phyloP scores from a whole-genome alignment of 495 filamentous ascomycete species.

The Bathelium albidoporum region DNA sequence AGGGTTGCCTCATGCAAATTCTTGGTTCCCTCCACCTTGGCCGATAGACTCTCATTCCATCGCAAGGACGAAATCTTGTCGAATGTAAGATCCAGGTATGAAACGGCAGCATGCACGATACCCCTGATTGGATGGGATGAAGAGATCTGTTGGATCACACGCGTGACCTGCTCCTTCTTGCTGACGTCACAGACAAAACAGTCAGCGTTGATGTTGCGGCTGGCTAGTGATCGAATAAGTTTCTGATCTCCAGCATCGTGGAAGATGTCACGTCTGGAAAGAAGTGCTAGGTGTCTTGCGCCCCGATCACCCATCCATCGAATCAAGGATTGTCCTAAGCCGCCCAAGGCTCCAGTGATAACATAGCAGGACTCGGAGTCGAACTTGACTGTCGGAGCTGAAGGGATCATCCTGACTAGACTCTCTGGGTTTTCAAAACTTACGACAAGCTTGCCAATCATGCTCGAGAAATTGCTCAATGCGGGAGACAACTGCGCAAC shows the following conservation, averaged over 20 bases:
- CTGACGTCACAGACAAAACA: background rate
- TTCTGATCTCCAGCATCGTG: background rate
- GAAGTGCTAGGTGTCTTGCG: too few species aligned
- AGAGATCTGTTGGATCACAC: conserved; percentile 4
- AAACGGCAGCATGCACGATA: conserved; percentile 21
- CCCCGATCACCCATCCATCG: too few species aligned
- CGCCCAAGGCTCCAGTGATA: too few species aligned
- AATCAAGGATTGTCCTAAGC: too few species aligned
- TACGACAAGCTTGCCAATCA: conserved; percentile 22
- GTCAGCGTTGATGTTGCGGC: background rate
- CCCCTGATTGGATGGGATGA: conserved; percentile 18
- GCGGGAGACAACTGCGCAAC: conserved; percentile 13
- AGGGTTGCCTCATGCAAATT: conserved; percentile 19
- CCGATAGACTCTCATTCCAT: conserved; percentile 7
- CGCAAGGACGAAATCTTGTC: conserved; percentile 14
- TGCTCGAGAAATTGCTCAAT: conserved; percentile 14
- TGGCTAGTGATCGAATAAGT: background rate
- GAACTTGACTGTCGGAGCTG: background rate
- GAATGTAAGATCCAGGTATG: conserved; percentile 19
- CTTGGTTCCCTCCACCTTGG: conserved; percentile 16
- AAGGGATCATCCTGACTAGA: conserved; percentile 11
- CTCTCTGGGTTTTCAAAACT: conserved; percentile 16
- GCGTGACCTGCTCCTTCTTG: background rate
- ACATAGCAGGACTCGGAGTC: background rate
- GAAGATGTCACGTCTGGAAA: background rate